phyloP scores from a whole-genome alignment of 2,329 filamentous ascomycete genomes.

The Phaeosphaeria sp. region DNA sequence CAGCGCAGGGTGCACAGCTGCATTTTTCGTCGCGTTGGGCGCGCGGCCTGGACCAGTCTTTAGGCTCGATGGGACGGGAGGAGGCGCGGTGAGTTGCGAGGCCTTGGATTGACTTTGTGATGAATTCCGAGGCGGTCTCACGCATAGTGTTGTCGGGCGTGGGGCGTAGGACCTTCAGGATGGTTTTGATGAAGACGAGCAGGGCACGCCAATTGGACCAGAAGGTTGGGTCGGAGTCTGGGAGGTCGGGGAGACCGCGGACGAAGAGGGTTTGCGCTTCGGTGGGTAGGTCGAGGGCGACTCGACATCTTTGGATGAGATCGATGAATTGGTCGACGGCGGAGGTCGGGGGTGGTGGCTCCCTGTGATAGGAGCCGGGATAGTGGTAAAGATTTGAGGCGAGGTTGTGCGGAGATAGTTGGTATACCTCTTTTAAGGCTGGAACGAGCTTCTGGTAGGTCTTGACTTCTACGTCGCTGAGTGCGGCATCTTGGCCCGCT shows the following conservation, averaged over 20 bases:
- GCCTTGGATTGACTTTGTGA: background rate
- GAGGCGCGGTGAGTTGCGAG: background rate
- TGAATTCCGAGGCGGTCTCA: background rate
- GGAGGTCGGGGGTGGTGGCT: background rate
- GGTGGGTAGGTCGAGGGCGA: background rate
- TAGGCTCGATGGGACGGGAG: slow-evolving; percentile 3
- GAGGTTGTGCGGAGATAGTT: background rate
- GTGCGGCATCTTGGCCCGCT: background rate
- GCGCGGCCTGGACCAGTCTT: slow-evolving; percentile 6
- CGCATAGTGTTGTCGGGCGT: background rate
- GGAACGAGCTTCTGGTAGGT: background rate
- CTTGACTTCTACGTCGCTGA: background rate
- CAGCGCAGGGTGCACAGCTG: slow-evolving; percentile 7
- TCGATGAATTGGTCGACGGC: background rate
- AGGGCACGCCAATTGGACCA: background rate
- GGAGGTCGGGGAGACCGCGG: background rate
- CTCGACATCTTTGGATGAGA: background rate
- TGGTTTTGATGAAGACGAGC: background rate
- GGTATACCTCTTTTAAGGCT: background rate
- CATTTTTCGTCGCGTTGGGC: background rate
- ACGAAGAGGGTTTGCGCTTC: background rate
- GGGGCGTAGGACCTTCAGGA: background rate
- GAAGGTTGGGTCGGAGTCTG: background rate
- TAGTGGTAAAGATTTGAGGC: background rate
- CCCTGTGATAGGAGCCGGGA: background rate